Conservation (phyloP, 148 eudicot species). For the Vaccinium macrocarpon region DNA sequence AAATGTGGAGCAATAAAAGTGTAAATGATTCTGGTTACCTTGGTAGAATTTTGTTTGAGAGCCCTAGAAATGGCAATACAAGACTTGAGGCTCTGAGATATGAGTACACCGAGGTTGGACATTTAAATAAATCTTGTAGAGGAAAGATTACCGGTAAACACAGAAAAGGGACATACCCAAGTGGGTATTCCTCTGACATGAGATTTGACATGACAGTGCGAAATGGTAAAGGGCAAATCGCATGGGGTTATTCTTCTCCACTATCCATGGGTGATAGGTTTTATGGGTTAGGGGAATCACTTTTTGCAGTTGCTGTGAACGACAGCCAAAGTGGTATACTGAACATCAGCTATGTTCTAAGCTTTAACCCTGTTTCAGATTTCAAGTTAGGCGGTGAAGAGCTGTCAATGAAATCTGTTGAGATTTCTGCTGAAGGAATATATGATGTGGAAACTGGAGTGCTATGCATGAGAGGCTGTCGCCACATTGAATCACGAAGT, state of each 20-base stretch:
- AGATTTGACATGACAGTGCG: slow-evolving; percentile 68
- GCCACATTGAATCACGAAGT: slow-evolving; percentile 35
- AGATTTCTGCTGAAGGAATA: slow-evolving; percentile 78
- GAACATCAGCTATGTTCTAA: slow-evolving; percentile 64
- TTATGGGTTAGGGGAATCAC: slow-evolving; percentile 22
- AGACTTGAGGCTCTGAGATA: slow-evolving; percentile 48
- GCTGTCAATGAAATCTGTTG: slow-evolving; percentile 20
- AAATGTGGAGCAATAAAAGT: slow-evolving; percentile 68
- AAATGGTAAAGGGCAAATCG: slow-evolving; percentile 39
- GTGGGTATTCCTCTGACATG: slow-evolving; percentile 64
- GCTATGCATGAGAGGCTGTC: slow-evolving; percentile 85
- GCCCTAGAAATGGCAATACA: slow-evolving; percentile 29
- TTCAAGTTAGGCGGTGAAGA: slow-evolving; percentile 43
- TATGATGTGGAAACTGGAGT: slow-evolving; percentile 56
- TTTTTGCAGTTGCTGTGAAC: slow-evolving; percentile 23
- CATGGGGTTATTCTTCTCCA: slow-evolving; percentile 70
- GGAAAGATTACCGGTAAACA: slow-evolving; percentile 30
- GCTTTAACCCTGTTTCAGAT: slow-evolving; percentile 24
- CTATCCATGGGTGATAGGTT: slow-evolving; percentile 27
- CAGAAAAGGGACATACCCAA: slow-evolving; percentile 47
- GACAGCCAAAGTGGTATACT: slow-evolving; percentile 23
- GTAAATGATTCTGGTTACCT: slow-evolving; percentile 52
- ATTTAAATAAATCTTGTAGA: slow-evolving; percentile 39
- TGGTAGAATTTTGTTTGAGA: slow-evolving; percentile 45
- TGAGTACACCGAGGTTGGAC: slow-evolving; percentile 46